phyloP scores from a whole-genome alignment of 306 rosid genomes.

The Senna tora region DNA sequence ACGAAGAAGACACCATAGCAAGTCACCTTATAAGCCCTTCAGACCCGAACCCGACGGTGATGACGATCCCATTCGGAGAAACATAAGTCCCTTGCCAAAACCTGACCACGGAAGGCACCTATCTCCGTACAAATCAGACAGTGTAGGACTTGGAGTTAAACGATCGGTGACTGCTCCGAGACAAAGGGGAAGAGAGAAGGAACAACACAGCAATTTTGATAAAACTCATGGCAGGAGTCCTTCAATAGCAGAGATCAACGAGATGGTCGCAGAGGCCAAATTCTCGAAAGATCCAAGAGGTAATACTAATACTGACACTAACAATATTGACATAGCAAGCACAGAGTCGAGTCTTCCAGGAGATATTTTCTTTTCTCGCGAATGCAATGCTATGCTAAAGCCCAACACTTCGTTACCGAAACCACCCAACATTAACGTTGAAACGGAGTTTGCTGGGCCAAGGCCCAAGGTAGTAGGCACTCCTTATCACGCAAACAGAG shows the following conservation, averaged over 20 bases:
- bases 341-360: constrained; percentile 69
- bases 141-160: constrained; percentile 11
- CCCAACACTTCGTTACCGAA: constrained; percentile 39
- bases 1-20: constrained; percentile 55
- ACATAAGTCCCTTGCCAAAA: constrained; percentile 57
- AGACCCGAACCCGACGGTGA: constrained; percentile 26
- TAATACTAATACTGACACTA: constrained; percentile 24
- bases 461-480: constrained; percentile 40
- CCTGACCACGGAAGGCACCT: constrained; percentile 51
- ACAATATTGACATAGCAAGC: constrained; percentile 39
- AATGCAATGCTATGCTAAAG: constrained; percentile 46
- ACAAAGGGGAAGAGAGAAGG: constrained; percentile 51
- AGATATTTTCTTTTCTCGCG: constrained; percentile 83
- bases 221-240: constrained; percentile 38
- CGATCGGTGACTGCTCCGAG: constrained; percentile 78
- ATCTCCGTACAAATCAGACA: constrained; percentile 46
- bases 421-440: constrained; percentile 37
- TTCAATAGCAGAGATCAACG: constrained; percentile 68
- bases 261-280: constrained; percentile 61
- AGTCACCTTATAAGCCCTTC: constrained; percentile 64
- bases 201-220: constrained; percentile 32
- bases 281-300: constrained; percentile 34
- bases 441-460: constrained; percentile 36
- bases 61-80: constrained; percentile 44
- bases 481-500: constrained; percentile 20